Base-by-base conservation (phyloP, 352 stramenopile species). In the Nothophytophthora sp. region DNA sequence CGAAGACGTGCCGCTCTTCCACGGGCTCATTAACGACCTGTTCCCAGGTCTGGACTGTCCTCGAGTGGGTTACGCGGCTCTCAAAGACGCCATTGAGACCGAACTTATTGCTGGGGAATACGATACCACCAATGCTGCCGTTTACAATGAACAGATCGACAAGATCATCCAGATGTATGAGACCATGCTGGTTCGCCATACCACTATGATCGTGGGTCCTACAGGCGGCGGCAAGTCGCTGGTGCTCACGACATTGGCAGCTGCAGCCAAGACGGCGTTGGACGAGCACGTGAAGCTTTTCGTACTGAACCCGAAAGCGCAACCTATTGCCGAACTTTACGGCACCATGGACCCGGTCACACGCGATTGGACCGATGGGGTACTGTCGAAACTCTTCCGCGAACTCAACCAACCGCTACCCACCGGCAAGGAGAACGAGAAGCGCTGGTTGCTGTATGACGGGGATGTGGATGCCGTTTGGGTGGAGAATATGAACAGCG, bases 141-240 rank as follows among this genome's bases (percentile, higher is more conserved):
- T 92, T 4, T 91, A 92, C 64, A 81, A 86, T 20, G 83, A 96
- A 11, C 89, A 97, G 57, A 90, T 98, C n/a, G 94, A 98, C 62
- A 98, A 98, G 65, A 93, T 96, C 43, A 97, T 98, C 27, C 95
- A 98, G 45, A 97, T 98, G 89, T 98, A 98, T 63, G 93, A 98
- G 69, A 98, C 90, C 0, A 96, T 98, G 89, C 73, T 98, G 4
- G 92, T 98, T 25, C 83, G 95, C 2, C 94, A 98, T 71, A 98
- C 92, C 7, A 98, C 88, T 0, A 98, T 98, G 94, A 98, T 98
- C 36, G 94, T 98, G 1, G 95, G 95, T 0, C 92, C 92, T 1
- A 98, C 95, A 0, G 91, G 89, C 3, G 95, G 93, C 25, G 93
- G 94, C 24, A 98, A 98, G 58, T 94, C 89, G 13, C 70, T 98